These are phyloP conservation scores for Xylariaceae sp. DNA, from an alignment of 2,329 filamentous ascomycete genomes.

Conservation along the genomic window DNA sequence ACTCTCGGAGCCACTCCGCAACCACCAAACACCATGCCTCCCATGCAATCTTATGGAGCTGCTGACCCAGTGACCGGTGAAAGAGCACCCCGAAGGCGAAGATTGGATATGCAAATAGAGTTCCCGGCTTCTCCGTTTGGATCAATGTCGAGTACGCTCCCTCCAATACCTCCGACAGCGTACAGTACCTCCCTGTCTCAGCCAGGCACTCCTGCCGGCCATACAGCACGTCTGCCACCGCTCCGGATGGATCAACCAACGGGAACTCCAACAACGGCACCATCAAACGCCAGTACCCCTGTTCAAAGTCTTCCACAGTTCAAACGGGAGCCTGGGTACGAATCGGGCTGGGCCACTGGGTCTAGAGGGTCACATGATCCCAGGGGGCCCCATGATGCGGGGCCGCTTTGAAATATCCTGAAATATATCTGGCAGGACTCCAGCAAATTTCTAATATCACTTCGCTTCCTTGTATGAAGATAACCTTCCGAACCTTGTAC, in stretches of 20 bases:
- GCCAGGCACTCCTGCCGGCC: conserved; percentile 26
- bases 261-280: conserved; percentile 16
- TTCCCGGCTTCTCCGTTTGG: conserved; percentile 8
- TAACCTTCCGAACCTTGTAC: too few species aligned
- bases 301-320: conserved; percentile 23
- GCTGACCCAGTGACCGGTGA: conserved; percentile 42
- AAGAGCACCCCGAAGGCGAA: conserved; percentile 40
- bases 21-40: conserved; percentile 17
- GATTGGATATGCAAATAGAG: conserved; percentile 44
- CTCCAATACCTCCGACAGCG: conserved; percentile 35
- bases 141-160: conserved; percentile 25
- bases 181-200: conserved; percentile 31
- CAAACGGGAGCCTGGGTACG: conserved; percentile 29
- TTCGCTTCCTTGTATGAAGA: neutral
- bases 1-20: conserved; percentile 26
- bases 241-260: conserved; percentile 41
- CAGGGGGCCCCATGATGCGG: conserved; percentile 12
- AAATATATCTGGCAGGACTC: neutral
- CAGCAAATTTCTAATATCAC: neutral
- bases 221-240: conserved; percentile 37
- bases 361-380: conserved; percentile 7
- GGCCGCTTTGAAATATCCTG: conserved; percentile 12
- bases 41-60: conserved; percentile 27
- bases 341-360: conserved; percentile 34
- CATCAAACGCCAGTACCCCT: conserved; percentile 18